A percentile compares a stretch with the other conserved stretches of the same genome.
These are phyloP conservation scores for Citrus sinensis DNA, from an alignment of 345 rosid species.

Conservation along the genomic window DVS_A1.0 CM039169.1:2209501-2210000, in stretches of 20 bases:
- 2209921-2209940: constrained; percentile 41
- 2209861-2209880: neutral
- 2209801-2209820: neutral
- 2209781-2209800: neutral
- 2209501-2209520: constrained; percentile 81
- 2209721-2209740: neutral
- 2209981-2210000: constrained; percentile 22
- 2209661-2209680: neutral
- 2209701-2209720: neutral
- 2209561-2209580: constrained; percentile 44
- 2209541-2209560: constrained; percentile 52
- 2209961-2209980: constrained; percentile 27
- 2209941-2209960: constrained; percentile 30
- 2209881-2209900: neutral
- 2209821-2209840: neutral
- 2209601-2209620: neutral
- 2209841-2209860: neutral
- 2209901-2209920: neutral
- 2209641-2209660: neutral
- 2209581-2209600: constrained; percentile 5
- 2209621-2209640: neutral
- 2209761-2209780: neutral
- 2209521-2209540: constrained; percentile 84
- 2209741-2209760: neutral
- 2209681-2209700: neutral